Base-by-base conservation (phyloP, 2,329 filamentous ascomycete genomes). In the Alternaria longipes region DNA sequence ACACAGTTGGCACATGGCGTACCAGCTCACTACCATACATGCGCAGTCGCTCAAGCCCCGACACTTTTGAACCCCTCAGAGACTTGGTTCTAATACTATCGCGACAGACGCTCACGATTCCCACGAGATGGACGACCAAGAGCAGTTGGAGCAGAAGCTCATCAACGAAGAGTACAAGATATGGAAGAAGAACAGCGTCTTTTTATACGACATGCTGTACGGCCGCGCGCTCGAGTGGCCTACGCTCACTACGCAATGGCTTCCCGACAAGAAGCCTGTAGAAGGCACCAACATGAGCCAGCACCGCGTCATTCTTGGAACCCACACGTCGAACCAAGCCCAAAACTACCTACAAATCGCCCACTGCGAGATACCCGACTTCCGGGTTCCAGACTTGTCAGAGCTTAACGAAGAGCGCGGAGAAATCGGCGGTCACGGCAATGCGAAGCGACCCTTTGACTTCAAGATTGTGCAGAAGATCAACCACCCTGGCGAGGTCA, bases 121-220 rank as follows among this genome's bases (percentile, higher is more conserved):
- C 41, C 71, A 68, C 56, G 78, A 85, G 47, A 85, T 88, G 63
- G 90, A 93, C 60, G 91, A 92, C 54, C 89, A 91, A 60, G 85
- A 90, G 77, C 85, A 91, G 75, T 82, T 87, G 69, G 89, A 92
- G 75, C 91, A 96, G 81, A 93, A 96, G 81, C 85, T 97, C 63
- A 93, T 98, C 81, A 98, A 98, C 72, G 95, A 99, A 84, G 95
- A 99, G 80, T 99, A 99, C 87, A 99, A 99, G 81, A 97, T 94
- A 68, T 99, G 95, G 95, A 99, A 99, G 86, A 99, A 99, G 85
- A 99, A 99, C 81, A 93, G 92, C 67, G 94, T 95, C 4, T 98
- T 98, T 77, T 90, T 99, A 72, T 99, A 99, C 80, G 95, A 99
- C 79, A 92, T 97, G 89, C 95, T 99, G 68, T 86, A 98, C 66